Conservation (phyloP, 306 rosid species). For the Vachellia collinsii region DNA sequence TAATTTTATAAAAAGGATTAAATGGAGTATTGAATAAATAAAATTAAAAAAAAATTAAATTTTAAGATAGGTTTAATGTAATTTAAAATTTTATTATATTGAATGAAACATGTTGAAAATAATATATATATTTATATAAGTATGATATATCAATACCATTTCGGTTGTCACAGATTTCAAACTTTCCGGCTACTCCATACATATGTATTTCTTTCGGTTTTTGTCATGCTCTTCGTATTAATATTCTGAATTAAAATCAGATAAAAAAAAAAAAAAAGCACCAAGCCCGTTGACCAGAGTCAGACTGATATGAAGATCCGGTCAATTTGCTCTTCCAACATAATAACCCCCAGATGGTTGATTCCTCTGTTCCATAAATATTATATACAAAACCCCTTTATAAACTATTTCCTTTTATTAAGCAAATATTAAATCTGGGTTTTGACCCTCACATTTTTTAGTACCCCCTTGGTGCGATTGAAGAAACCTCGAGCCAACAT, state of each 20-base stretch:
- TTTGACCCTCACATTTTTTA: background rate
- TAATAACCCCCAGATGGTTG: slow-evolving; percentile 38
- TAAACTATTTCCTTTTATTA: slow-evolving; percentile 17
- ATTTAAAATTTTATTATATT: too few species aligned
- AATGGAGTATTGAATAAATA: too few species aligned
- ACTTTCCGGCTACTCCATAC: slow-evolving; percentile 23
- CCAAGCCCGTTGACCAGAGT: slow-evolving; percentile 45
- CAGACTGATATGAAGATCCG: slow-evolving; percentile 47
- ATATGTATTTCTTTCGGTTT: background rate
- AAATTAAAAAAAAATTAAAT: too few species aligned
- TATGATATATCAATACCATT: background rate
- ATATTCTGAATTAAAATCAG: background rate
- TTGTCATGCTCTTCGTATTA: slow-evolving; percentile 24
- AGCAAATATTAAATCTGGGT: background rate
- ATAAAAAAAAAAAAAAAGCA: background rate
- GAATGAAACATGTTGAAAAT: too few species aligned
- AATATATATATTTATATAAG: too few species aligned
- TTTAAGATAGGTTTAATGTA: too few species aligned
- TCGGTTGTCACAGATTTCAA: slow-evolving; percentile 21
- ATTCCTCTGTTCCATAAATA: background rate
- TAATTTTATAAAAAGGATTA: too few species aligned
- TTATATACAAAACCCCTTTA: slow-evolving; percentile 18
- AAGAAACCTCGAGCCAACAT: slow-evolving; percentile 16
- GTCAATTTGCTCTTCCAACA: slow-evolving; percentile 39
- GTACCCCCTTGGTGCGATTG: slow-evolving; percentile 1